phyloP scores from a whole-genome alignment of 257 asterid genomes.

The Solanum megistacrolobum region DNA sequence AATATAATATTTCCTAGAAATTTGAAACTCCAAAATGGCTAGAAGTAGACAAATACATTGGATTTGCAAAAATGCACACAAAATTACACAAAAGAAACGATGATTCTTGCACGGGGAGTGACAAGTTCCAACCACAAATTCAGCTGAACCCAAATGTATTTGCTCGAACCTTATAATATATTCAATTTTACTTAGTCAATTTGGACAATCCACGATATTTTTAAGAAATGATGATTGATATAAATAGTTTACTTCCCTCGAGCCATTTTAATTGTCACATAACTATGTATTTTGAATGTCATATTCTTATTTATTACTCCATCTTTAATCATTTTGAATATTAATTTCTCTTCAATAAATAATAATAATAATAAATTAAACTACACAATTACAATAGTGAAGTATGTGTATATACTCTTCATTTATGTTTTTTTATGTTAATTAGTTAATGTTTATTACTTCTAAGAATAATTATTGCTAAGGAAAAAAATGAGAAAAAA shows the following conservation, averaged over 20 bases:
- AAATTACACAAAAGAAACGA: neutral
- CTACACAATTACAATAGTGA: neutral
- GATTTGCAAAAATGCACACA: neutral
- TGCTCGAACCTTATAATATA: neutral
- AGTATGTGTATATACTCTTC: neutral
- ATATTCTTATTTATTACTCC: neutral
- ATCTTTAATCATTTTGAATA: neutral
- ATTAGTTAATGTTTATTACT: neutral
- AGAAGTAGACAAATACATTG: neutral
- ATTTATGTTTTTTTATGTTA: neutral
- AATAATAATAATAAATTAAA: too few species aligned
- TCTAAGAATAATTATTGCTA: neutral
- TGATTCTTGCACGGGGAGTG: neutral
- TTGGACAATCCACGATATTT: too few species aligned
- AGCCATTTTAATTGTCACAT: neutral
- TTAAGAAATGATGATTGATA: neutral
- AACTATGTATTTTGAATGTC: neutral
- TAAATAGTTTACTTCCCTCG: too few species aligned
- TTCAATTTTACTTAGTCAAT: neutral
- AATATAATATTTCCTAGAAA: neutral
- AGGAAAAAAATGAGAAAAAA: neutral
- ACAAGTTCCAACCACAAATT: neutral
- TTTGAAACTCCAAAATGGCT: neutral
- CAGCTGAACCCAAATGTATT: neutral
- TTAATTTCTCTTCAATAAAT: neutral